Conservation (phyloP, 2,329 filamentous ascomycete species). For the Phoma sp. region DNA sequence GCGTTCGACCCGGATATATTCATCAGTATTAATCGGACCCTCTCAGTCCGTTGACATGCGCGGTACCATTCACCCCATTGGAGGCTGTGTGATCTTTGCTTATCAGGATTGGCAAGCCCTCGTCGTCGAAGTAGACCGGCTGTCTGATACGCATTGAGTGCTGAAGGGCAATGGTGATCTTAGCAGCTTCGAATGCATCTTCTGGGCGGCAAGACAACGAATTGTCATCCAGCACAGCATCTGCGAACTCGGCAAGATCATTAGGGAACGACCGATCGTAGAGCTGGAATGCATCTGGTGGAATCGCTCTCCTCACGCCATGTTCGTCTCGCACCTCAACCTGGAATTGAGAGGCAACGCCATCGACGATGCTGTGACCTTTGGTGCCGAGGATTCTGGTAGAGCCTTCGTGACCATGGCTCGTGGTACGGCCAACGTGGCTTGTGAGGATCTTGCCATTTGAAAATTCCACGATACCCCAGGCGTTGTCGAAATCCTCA, state of each 20-base stretch:
- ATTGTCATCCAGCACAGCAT: neutral
- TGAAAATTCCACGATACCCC: slow-evolving; percentile 14
- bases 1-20: too few relatives aligned
- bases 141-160: slow-evolving; percentile 7
- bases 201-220: slow-evolving; percentile 8
- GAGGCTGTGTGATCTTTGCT: neutral
- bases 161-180: slow-evolving; percentile 11
- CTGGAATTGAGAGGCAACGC: slow-evolving; percentile 3
- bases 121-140: slow-evolving; percentile 11
- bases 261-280: slow-evolving; percentile 7
- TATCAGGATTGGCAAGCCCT: neutral
- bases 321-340: slow-evolving; percentile 16
- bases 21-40: too few relatives aligned
- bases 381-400: slow-evolving; percentile 5
- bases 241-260: slow-evolving; percentile 2
- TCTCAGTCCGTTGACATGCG: neutral
- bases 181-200: slow-evolving; percentile 13
- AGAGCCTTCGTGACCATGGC: slow-evolving; percentile 2
- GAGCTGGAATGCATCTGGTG: slow-evolving; percentile 12
- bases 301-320: slow-evolving; percentile 7
- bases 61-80: neutral
- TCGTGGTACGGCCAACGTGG: slow-evolving; percentile 7
- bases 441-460: slow-evolving; percentile 13
- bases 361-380: slow-evolving; percentile 6
- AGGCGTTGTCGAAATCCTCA: slow-evolving; percentile 13